A percentile compares a stretch with the other conserved stretches of the same genome.
phyloP scores from a whole-genome alignment of 306 rosid genomes.

The Ziziphus jujuba region DNA sequence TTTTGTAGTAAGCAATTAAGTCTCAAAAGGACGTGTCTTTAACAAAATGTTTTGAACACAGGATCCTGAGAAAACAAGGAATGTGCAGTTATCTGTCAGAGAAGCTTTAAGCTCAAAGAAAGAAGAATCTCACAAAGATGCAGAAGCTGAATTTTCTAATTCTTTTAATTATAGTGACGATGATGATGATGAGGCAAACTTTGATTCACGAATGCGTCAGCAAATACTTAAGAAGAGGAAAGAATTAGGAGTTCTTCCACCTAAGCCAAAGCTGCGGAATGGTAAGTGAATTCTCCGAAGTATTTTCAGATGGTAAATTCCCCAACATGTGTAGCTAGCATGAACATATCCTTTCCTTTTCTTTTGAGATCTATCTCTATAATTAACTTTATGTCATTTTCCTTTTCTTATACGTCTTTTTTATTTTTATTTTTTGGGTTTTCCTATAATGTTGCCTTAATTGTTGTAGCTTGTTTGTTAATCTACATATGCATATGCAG shows the following conservation, averaged over 20 bases:
- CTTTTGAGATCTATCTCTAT: constrained; percentile 4
- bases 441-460: constrained; percentile 8
- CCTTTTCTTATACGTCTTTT: neutral
- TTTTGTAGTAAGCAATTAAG: neutral
- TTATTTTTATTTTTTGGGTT: too few relatives aligned
- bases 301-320: constrained; percentile 22
- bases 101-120: constrained; percentile 76
- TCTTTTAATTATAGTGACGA: constrained; percentile 51
- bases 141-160: constrained; percentile 37
- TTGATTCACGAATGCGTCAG: constrained; percentile 86
- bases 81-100: constrained; percentile 76
- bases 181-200: constrained; percentile 64
- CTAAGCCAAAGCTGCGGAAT: constrained; percentile 52
- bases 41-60: constrained; percentile 28
- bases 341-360: neutral
- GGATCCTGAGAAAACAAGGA: constrained; percentile 56
- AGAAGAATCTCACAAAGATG: constrained; percentile 56
- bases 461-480: constrained; percentile 6
- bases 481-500: constrained; percentile 51
- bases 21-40: neutral
- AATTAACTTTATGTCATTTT: too few relatives aligned
- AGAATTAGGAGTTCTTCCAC: constrained; percentile 68
- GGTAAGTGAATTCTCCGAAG: constrained; percentile 44
- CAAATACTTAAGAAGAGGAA: constrained; percentile 74
- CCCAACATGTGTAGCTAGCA: neutral